These are phyloP conservation scores for Jacaranda copaia DNA, from an alignment of 257 asterid species.

Conservation along the genomic window DNA sequence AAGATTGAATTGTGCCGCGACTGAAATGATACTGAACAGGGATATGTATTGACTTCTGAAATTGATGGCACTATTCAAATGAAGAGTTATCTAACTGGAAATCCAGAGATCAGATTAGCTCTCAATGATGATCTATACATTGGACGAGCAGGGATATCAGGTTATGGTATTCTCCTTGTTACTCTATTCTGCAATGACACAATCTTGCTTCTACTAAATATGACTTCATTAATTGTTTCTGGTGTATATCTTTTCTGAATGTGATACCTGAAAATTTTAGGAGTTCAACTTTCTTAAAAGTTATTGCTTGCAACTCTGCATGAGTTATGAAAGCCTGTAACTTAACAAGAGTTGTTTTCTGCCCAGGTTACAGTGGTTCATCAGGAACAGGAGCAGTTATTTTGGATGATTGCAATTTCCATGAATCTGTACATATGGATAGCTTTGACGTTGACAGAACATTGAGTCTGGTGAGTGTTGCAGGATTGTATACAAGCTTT, in stretches of 20 bases:
- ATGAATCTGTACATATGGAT: constrained; percentile 97
- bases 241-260: constrained; percentile 22
- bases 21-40: constrained; percentile 50
- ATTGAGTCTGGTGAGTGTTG: constrained; percentile 73
- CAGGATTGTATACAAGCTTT: constrained; percentile 29
- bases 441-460: constrained; percentile 96
- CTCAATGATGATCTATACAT: constrained; percentile 91
- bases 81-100: constrained; percentile 98
- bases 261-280: constrained; percentile 1
- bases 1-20: constrained; percentile 20
- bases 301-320: constrained; percentile 19
- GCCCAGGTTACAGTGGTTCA: constrained; percentile 86
- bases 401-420: constrained; percentile 99
- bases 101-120: constrained; percentile 97
- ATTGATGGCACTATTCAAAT: constrained; percentile 99
- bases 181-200: constrained; percentile 30
- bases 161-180: constrained; percentile 63
- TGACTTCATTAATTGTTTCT: background rate
- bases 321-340: constrained; percentile 33
- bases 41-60: constrained; percentile 96
- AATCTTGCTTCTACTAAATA: constrained; percentile 8
- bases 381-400: constrained; percentile 88
- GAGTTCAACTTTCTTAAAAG: constrained; percentile 23
- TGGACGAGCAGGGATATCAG: constrained; percentile 76
- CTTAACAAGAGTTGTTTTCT: constrained; percentile 18